A percentile compares a stretch with the other conserved stretches of the same genome.
Evolutionary conservation across 495 filamentous ascomycete species (phyloP).

Genomic region (Niebla homalea): DNA sequence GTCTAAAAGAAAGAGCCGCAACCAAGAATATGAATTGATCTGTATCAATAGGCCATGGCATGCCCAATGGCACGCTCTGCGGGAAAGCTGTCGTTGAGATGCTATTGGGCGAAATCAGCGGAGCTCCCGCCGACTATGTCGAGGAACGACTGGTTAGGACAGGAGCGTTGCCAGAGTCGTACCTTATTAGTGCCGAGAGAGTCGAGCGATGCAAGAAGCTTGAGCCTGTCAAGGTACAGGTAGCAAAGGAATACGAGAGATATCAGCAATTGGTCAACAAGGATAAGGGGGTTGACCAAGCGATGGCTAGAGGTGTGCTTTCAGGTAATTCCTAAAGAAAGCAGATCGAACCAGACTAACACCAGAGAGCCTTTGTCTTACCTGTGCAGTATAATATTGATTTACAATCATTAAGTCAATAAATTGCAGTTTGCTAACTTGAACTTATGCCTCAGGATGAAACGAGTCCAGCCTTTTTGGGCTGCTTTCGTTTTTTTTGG

Average conservation of each 20-base stretch:
- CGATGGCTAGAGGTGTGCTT: too few species aligned
- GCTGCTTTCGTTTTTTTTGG: too few species aligned
- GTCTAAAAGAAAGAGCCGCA: background rate
- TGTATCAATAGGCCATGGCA: slow-evolving; percentile 45
- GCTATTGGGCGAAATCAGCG: slow-evolving; percentile 33
- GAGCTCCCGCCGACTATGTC: slow-evolving; percentile 13
- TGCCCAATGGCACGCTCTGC: slow-evolving; percentile 62
- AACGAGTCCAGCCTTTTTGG: too few species aligned
- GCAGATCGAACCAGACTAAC: too few species aligned
- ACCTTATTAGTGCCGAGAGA: slow-evolving; percentile 9
- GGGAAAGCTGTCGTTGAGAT: slow-evolving; percentile 53
- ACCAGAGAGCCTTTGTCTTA: too few species aligned
- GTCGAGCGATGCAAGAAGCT: slow-evolving; percentile 7
- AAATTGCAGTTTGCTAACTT: too few species aligned
- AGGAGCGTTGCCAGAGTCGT: slow-evolving; percentile 16
- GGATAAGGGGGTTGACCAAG: too few species aligned
- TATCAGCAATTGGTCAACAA: background rate
- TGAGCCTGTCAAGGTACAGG: slow-evolving; percentile 10
- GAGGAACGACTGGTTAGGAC: slow-evolving; percentile 22
- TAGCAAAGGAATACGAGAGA: background rate
- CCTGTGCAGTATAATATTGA: too few species aligned
- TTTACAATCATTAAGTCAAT: too few species aligned
- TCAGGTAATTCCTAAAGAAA: too few species aligned
- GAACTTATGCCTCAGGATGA: too few species aligned
- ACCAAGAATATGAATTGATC: too few species aligned